Conservation (phyloP, 2,329 filamentous ascomycete genomes). For the Microsporum canis region DNA sequence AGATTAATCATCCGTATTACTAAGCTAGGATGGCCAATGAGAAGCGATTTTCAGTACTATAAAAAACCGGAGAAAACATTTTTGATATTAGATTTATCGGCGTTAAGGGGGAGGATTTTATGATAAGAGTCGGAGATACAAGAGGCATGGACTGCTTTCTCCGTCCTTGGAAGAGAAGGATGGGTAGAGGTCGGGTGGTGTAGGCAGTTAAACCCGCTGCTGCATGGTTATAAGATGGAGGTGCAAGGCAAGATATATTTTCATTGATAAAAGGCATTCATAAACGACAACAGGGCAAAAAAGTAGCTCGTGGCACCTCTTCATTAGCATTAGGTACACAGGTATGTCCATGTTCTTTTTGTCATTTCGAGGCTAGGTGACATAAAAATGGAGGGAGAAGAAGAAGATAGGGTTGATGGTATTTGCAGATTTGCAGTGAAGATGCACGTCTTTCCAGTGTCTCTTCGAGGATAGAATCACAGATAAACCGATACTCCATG, state of each 20-base stretch:
- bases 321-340: slow-evolving; percentile 5
- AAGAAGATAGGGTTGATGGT: not conserved
- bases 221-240: not conserved
- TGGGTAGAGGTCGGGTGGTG: not conserved
- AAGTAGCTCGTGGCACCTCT: not conserved
- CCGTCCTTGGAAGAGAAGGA: not conserved
- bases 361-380: not conserved
- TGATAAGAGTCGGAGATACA: not conserved
- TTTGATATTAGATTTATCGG: not conserved
- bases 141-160: not conserved
- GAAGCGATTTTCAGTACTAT: not conserved
- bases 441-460: not conserved
- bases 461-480: not conserved
- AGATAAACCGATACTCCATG: not conserved
- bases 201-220: not conserved
- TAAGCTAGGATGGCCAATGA: not conserved
- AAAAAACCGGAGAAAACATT: not conserved
- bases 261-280: not conserved
- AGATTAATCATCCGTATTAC: not conserved
- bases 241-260: not conserved
- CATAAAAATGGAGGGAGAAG: not conserved
- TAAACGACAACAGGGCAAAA: not conserved
- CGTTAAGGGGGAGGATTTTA: not conserved
- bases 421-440: not conserved
- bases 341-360: not conserved